A percentile compares a stretch with the other conserved stretches of the same genome.
Evolutionary conservation across 1,139 yeast genomes (phyloP).

Genomic region (Hansenula sp.): DNA sequence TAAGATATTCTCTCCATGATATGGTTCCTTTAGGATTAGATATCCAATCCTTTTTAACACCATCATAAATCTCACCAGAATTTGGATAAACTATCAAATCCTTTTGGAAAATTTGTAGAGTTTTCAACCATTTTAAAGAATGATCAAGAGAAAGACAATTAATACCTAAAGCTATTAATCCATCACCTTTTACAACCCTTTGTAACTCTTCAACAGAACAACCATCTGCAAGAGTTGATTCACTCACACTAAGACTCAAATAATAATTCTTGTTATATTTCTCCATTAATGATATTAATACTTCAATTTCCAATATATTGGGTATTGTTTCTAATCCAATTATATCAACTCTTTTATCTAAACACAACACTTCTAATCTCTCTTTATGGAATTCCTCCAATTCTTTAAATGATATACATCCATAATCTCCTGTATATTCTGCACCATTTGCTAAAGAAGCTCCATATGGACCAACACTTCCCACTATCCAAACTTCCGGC

Average conservation of each 20-base stretch:
- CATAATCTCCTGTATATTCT: slow-evolving; percentile 64
- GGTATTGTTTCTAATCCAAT: slow-evolving; percentile 70
- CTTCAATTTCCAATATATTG: slow-evolving; percentile 42
- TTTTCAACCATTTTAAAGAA: slow-evolving; percentile 25
- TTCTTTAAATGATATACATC: slow-evolving; percentile 22
- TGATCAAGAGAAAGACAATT: slow-evolving; percentile 36
- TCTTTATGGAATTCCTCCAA: slow-evolving; percentile 45
- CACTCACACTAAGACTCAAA: slow-evolving; percentile 33
- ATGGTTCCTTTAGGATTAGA: slow-evolving; percentile 14
- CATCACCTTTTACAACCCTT: slow-evolving; percentile 2
- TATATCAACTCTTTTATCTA: slow-evolving; percentile 39
- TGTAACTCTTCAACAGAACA: slow-evolving; percentile 23
- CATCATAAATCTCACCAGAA: slow-evolving; percentile 49
- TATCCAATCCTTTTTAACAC: slow-evolving; percentile 18
- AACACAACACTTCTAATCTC: slow-evolving; percentile 36
- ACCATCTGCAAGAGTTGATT: slow-evolving; percentile 38
- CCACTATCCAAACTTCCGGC: slow-evolving; percentile 40
- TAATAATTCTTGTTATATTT: slow-evolving; percentile 22
- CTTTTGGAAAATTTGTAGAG: slow-evolving; percentile 7
- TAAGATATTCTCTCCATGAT: slow-evolving; percentile 22
- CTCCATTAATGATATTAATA: slow-evolving; percentile 26
- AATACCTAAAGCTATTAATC: slow-evolving; percentile 35
- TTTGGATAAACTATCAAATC: slow-evolving; percentile 48
- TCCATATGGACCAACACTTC: slow-evolving; percentile 73
- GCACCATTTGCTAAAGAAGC: slow-evolving; percentile 61